Percentiles rank a stretch among this genome's conserved stretches.
Evolutionary conservation across 2,329 filamentous ascomycete species (phyloP).

Genomic region (Cladophialophora psammophila): DNA sequence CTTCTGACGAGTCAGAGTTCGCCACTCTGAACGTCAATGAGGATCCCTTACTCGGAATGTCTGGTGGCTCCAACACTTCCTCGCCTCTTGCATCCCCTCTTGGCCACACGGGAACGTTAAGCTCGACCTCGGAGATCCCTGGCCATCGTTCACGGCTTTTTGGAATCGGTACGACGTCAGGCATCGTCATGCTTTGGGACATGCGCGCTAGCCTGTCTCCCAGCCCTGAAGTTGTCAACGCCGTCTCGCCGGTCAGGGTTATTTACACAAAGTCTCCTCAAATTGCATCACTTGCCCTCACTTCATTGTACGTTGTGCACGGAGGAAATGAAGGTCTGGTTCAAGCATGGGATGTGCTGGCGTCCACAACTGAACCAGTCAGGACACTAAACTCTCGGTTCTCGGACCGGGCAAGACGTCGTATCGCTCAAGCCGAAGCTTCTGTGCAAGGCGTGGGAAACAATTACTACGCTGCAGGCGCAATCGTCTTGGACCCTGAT

Average conservation of each 20-base stretch:
- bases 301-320: conserved; percentile 86
- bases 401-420: conserved; percentile 80
- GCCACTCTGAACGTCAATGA: conserved; percentile 76
- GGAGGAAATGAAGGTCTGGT: conserved; percentile 94
- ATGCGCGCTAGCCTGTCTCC: conserved; percentile 70
- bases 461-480: conserved; percentile 81
- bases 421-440: conserved; percentile 72
- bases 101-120: conserved; percentile 51
- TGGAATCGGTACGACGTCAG: conserved; percentile 79
- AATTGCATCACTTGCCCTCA: conserved; percentile 81
- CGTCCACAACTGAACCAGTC: conserved; percentile 77
- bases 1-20: conserved; percentile 77
- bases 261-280: conserved; percentile 91
- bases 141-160: conserved; percentile 83
- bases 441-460: conserved; percentile 72
- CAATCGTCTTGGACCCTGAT: conserved; percentile 86
- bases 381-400: conserved; percentile 87
- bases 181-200: conserved; percentile 84
- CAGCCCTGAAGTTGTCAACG: conserved; percentile 63
- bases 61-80: conserved; percentile 61
- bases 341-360: conserved; percentile 95
- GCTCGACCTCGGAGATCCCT: conserved; percentile 69
- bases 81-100: conserved; percentile 63
- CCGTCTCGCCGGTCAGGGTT: conserved; percentile 74
- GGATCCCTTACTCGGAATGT: conserved; percentile 73